Conservation (phyloP, 2,329 filamentous ascomycete species). For the Tolypocladium nubicola region DNA sequence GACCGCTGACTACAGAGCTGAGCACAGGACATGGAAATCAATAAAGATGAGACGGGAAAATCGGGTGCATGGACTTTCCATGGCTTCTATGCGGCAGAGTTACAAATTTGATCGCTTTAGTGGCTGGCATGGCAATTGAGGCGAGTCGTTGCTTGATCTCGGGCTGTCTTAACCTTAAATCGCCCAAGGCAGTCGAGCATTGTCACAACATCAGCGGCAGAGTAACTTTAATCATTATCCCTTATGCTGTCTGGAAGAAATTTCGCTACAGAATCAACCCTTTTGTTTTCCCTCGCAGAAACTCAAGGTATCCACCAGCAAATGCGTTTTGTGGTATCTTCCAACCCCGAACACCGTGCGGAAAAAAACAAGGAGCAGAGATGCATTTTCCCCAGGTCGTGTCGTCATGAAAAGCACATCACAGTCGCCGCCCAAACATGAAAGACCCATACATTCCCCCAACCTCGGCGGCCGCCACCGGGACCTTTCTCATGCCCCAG, state of each 20-base stretch:
- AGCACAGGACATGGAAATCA: background rate
- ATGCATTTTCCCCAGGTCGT: conserved; percentile 5
- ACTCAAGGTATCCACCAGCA: background rate
- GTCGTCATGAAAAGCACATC: conserved; percentile 10
- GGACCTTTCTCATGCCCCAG: conserved; percentile 85
- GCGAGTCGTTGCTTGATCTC: background rate
- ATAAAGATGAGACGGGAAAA: background rate
- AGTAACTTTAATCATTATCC: background rate
- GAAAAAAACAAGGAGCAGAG: conserved; percentile 4
- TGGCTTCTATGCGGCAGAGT: background rate
- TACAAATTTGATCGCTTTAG: background rate
- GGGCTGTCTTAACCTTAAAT: background rate
- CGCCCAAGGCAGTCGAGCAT: background rate
- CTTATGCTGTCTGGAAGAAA: background rate
- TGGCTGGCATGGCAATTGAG: background rate
- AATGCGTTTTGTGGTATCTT: conserved; percentile 6
- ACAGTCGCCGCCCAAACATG: conserved; percentile 52
- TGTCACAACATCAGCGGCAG: background rate
- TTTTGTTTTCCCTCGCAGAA: background rate
- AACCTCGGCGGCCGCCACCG: conserved; percentile 83
- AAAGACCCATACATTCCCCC: conserved; percentile 82
- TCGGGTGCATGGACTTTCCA: no score
- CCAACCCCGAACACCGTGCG: conserved; percentile 6
- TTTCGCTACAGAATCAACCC: background rate
- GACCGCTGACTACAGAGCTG: background rate